Base-by-base conservation (phyloP, 2,329 filamentous ascomycete genomes). In the Aspergillus sclerotialis region DNA sequence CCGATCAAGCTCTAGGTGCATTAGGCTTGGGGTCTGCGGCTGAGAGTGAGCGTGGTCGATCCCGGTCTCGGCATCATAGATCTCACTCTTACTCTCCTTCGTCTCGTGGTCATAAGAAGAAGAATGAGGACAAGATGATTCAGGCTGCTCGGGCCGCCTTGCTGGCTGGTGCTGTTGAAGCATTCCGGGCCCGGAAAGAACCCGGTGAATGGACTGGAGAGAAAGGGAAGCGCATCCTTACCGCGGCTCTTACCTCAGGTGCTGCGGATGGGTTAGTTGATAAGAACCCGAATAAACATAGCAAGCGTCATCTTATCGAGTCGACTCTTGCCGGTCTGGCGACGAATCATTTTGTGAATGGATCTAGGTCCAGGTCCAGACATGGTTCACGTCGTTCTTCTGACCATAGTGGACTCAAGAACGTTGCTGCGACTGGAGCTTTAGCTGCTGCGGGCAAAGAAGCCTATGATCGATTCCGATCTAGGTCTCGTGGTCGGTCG, bases 131-230 rank as follows among this genome's bases (percentile, higher is more conserved):
- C 33, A 84, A 84, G 49, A 76, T 86, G 30, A 80, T 88, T 46
- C 87, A 94, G 63, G 88, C 88, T 21, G 86, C 89, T 57, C 90
- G 92, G 69, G 89, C 90, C 21, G 92, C 89, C 13, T 71, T 95
- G 25, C 76, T 94, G 30, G 89, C 90, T 18, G 90, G 88, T 50
- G 90, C 89, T 26, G 84, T 88, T 35, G 89, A 95, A 62, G 90
- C 90, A 27, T 94, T 94, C 72, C 82, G 86, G 42, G 81, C 88
- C 37, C 81, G 89, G 57, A 94, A 90, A 52, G 84, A 92, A 43
- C 84, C 87, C 2, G 90, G 90, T 35, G 77, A 82, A 28, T 95
- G 89, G 88, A 83, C 81, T 44, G 90, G 89, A 24, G 83, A 85
- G 43, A 95, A 95, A 65, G 86, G 88, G 46, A 92, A 88, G 68